Conservation (phyloP, 371 early-diverging fungal genomes). For the Actinomucor elegans region DNA sequence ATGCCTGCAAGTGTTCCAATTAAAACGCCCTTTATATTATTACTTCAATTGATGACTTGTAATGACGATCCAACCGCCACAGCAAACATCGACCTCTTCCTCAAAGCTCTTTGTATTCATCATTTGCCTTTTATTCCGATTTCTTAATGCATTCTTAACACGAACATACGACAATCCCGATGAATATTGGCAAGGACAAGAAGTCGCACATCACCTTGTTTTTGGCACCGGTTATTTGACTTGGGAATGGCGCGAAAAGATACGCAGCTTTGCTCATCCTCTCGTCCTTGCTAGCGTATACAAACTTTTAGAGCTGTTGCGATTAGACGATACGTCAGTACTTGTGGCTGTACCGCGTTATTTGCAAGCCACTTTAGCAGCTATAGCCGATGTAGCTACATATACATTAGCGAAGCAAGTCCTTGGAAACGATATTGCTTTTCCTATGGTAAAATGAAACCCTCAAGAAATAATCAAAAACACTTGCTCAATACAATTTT, state of each 20-base stretch:
- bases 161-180: constrained; percentile 83
- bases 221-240: constrained; percentile 89
- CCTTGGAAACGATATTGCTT: constrained; percentile 35
- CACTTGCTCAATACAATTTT: background rate
- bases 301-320: constrained; percentile 49
- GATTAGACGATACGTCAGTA: constrained; percentile 59
- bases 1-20: no score
- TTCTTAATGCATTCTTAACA: constrained; percentile 63
- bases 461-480: background rate
- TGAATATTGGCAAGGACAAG: constrained; percentile 90
- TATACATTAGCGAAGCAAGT: constrained; percentile 63
- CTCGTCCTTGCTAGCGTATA: constrained; percentile 74
- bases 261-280: constrained; percentile 82
- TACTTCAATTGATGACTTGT: no score
- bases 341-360: constrained; percentile 70
- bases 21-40: no score
- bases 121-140: constrained; percentile 58
- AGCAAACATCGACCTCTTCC: constrained; percentile 15
- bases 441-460: constrained; percentile 35
- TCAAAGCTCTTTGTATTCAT: constrained; percentile 30
- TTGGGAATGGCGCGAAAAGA: constrained; percentile 87
- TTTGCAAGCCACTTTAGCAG: constrained; percentile 73
- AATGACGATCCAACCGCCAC: no score
- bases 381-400: constrained; percentile 71
- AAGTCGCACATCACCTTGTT: constrained; percentile 79